Percentiles rank a stretch among this genome's conserved stretches.
Conservation (phyloP, 768 basidiomycete genomes). For the Lactifluus rugatus region DNA sequence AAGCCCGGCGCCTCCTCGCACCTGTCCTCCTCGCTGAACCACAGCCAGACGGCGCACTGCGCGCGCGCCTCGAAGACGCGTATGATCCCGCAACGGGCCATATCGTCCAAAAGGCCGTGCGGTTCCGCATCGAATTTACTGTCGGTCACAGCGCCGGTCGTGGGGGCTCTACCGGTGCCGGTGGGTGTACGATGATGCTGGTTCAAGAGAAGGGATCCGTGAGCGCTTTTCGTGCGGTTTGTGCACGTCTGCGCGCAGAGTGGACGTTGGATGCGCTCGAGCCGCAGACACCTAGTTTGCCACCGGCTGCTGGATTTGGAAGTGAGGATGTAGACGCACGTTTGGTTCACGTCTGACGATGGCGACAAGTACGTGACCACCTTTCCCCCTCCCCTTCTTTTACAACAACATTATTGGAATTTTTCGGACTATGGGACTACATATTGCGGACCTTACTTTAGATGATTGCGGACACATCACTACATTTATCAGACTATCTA, state of each 20-base stretch:
- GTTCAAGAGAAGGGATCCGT: slow-evolving; percentile 87
- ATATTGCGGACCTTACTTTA: neutral
- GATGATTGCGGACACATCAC: neutral
- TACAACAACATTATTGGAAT: neutral
- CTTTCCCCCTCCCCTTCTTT: neutral
- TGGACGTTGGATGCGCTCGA: slow-evolving; percentile 40
- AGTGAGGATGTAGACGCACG: slow-evolving; percentile 9
- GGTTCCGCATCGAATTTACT: slow-evolving; percentile 77
- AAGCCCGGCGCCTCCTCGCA: slow-evolving; percentile 55
- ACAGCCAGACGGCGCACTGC: slow-evolving; percentile 43
- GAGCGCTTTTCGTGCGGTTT: slow-evolving; percentile 73
- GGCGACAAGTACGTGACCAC: neutral
- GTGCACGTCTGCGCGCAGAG: slow-evolving; percentile 58
- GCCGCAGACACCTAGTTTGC: slow-evolving; percentile 14
- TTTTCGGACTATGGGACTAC: neutral
- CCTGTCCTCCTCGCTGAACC: slow-evolving; percentile 53
- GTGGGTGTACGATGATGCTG: slow-evolving; percentile 60
- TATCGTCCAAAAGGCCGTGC: slow-evolving; percentile 57
- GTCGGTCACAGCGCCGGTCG: slow-evolving; percentile 12
- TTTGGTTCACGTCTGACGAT: neutral
- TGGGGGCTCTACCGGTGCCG: neutral
- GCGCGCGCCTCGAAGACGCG: slow-evolving; percentile 44
- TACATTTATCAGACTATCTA: neutral
- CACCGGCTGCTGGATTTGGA: slow-evolving; percentile 5
- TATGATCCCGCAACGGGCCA: slow-evolving; percentile 32